Percentiles rank a stretch among this genome's conserved stretches.
These are phyloP conservation scores for Ustanciosporium gigantosporum DNA, from an alignment of 1,284 basidiomycete genomes.

Conservation along the genomic window DNA sequence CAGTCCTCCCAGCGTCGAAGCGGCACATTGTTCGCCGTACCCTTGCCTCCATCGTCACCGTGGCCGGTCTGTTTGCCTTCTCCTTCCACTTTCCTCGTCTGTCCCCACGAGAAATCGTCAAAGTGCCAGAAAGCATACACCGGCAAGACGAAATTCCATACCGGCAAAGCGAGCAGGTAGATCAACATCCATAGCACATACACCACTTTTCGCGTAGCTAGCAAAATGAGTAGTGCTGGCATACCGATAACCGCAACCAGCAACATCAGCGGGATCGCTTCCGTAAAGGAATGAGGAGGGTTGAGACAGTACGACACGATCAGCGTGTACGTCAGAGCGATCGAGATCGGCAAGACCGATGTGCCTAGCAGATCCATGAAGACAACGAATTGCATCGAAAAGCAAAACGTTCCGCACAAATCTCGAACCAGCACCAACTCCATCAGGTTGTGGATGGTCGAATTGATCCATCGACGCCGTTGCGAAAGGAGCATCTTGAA, in stretches of 20 bases:
- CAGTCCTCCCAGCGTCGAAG: slow-evolving; percentile 98
- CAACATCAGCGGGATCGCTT: slow-evolving; percentile 91
- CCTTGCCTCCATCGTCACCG: slow-evolving; percentile 68
- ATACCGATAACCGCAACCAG: slow-evolving; percentile 88
- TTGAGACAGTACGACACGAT: slow-evolving; percentile 76
- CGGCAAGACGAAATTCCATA: slow-evolving; percentile 70
- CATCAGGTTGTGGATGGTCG: slow-evolving; percentile 98
- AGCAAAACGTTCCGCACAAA: slow-evolving; percentile 72
- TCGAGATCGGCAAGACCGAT: slow-evolving; percentile 90
- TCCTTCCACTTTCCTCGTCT: slow-evolving; percentile 89
- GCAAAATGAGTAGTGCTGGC: slow-evolving; percentile 86
- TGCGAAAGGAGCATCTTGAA: slow-evolving; percentile 92
- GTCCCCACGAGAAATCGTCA: slow-evolving; percentile 98
- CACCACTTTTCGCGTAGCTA: slow-evolving; percentile 90
- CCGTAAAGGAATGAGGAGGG: slow-evolving; percentile 82
- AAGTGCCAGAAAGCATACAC: slow-evolving; percentile 99
- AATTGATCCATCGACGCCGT: slow-evolving; percentile 98
- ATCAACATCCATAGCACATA: slow-evolving; percentile 98
- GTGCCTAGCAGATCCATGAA: slow-evolving; percentile 98
- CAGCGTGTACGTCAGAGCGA: slow-evolving; percentile 84
- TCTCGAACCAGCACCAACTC: slow-evolving; percentile 96
- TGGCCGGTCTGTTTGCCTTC: slow-evolving; percentile 69
- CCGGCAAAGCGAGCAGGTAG: slow-evolving; percentile 71
- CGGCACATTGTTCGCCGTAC: slow-evolving; percentile 73
- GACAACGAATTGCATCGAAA: slow-evolving; percentile 76